Percentiles rank a stretch among this genome's conserved stretches.
Conservation (phyloP, 768 basidiomycete genomes). For the Polyporus arcularius region DNA sequence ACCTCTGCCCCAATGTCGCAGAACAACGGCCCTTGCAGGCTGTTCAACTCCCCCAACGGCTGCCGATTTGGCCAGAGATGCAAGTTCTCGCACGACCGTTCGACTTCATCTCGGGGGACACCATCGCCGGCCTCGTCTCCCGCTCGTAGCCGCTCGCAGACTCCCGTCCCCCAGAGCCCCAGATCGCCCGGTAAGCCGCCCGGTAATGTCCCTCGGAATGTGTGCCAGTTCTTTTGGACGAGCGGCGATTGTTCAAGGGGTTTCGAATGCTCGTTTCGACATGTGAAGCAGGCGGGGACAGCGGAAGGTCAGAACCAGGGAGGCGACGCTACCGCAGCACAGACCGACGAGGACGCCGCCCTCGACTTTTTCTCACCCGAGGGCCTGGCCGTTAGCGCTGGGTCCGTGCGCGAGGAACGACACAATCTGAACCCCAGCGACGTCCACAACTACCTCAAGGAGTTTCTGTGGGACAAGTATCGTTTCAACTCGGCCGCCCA, state of each 20-base stretch:
- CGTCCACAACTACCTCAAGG: slow-evolving; percentile 46
- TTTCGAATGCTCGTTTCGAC: slow-evolving; percentile 31
- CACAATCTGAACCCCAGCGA: slow-evolving; percentile 42
- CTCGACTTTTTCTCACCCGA: slow-evolving; percentile 11
- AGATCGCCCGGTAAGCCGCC: not conserved
- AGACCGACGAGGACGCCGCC: not conserved
- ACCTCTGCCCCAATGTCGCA: slow-evolving; percentile 2
- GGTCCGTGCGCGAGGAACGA: slow-evolving; percentile 5
- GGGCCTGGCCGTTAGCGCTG: slow-evolving; percentile 2
- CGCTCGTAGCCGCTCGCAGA: slow-evolving; percentile 2
- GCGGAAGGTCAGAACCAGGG: not conserved
- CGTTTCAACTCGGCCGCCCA: slow-evolving; percentile 43
- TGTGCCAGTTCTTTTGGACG: slow-evolving; percentile 31
- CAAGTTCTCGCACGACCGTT: slow-evolving; percentile 12
- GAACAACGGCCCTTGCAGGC: not conserved
- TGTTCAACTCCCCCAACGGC: not conserved
- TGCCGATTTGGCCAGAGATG: slow-evolving; percentile 16
- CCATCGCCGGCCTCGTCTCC: slow-evolving; percentile 3
- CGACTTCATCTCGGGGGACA: not conserved
- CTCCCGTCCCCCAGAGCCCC: not conserved
- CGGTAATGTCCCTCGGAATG: slow-evolving; percentile 21
- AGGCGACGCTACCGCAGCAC: not conserved
- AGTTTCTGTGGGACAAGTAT: slow-evolving; percentile 45
- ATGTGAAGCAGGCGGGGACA: slow-evolving; percentile 10
- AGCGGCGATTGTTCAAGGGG: slow-evolving; percentile 26